A percentile compares a stretch with the other conserved stretches of the same genome.
Evolutionary conservation across 2,329 filamentous ascomycete species (phyloP).

Genomic region (Penicillium verrucosum): DNA sequence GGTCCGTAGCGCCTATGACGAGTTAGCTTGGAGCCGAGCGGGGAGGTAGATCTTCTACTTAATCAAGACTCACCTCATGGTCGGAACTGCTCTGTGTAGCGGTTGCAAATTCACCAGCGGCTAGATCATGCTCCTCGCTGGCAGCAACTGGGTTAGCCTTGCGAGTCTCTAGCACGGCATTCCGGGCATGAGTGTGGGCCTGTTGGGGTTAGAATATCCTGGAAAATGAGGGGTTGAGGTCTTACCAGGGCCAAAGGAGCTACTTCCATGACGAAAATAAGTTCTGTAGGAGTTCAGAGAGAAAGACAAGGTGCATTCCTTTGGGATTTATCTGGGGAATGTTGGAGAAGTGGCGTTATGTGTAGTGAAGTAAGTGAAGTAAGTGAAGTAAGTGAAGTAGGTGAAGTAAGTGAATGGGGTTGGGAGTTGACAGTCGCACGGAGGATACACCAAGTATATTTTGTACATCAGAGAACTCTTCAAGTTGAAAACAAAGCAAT

Average conservation of each 20-base stretch:
- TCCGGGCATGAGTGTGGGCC: conserved; percentile 86
- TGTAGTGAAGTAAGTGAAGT: neutral
- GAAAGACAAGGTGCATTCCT: neutral
- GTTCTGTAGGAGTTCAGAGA: neutral
- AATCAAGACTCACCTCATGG: conserved; percentile 46
- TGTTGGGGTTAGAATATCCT: conserved; percentile 34
- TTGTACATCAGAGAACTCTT: too few relatives aligned
- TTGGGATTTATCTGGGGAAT: neutral
- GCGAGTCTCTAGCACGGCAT: conserved; percentile 70
- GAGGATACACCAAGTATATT: too few relatives aligned
- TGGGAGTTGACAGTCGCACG: neutral
- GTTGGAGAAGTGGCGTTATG: conserved; percentile 7
- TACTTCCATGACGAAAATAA: conserved; percentile 59
- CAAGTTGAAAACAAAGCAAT: neutral
- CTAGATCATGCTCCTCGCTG: conserved; percentile 81
- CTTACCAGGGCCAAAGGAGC: conserved; percentile 64
- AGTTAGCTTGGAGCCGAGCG: conserved; percentile 4
- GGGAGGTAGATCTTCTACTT: neutral
- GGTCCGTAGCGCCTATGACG: conserved; percentile 66
- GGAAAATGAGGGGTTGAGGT: neutral
- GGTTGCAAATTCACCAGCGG: conserved; percentile 82
- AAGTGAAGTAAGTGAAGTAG: too few relatives aligned
- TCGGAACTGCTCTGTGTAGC: conserved; percentile 71
- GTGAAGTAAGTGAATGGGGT: neutral
- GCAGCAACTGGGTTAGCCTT: conserved; percentile 72